A percentile compares a stretch with the other conserved stretches of the same genome.
Evolutionary conservation across 2,329 filamentous ascomycete species (phyloP).

Genomic region (Colletotrichum eremochloae): DNA sequence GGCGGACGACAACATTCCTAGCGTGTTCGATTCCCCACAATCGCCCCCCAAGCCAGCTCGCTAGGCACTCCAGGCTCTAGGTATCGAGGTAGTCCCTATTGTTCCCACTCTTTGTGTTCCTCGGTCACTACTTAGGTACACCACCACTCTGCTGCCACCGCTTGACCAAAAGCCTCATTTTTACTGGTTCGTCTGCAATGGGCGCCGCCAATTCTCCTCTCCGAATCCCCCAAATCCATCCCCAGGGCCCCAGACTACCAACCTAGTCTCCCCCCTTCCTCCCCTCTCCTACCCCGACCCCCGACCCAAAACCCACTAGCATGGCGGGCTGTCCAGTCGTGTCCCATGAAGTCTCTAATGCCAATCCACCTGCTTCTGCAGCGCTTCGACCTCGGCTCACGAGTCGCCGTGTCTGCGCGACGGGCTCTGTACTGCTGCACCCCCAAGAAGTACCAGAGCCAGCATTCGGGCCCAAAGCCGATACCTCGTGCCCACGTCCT

Average conservation of each 20-base stretch:
- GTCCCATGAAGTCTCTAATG: constrained; percentile 27
- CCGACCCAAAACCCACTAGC: constrained; percentile 39
- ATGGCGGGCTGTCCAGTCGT: constrained; percentile 29
- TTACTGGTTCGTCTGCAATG: constrained; percentile 35
- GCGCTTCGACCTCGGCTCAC: constrained; percentile 46
- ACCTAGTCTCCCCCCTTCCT: not conserved
- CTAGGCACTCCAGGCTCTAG: not conserved
- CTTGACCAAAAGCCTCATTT: constrained; percentile 40
- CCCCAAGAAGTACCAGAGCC: constrained; percentile 13
- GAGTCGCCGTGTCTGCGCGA: constrained; percentile 44
- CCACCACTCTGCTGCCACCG: constrained; percentile 1
- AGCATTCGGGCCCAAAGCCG: constrained; percentile 25
- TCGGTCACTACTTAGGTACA: not conserved
- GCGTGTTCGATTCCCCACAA: constrained; percentile 10
- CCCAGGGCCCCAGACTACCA: constrained; percentile 30
- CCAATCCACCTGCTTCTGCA: constrained; percentile 41
- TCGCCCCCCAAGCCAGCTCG: not conserved
- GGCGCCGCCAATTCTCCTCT: constrained; percentile 31
- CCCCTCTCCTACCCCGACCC: constrained; percentile 20
- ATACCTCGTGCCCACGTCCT: constrained; percentile 23
- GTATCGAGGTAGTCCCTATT: constrained; percentile 10
- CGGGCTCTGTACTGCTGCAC: constrained; percentile 22
- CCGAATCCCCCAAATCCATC: constrained; percentile 4
- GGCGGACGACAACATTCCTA: not conserved
- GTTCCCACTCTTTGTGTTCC: constrained; percentile 29